Base-by-base conservation (phyloP, 1,139 yeast species). In the Casaregolazyma suthepensis region DNA sequence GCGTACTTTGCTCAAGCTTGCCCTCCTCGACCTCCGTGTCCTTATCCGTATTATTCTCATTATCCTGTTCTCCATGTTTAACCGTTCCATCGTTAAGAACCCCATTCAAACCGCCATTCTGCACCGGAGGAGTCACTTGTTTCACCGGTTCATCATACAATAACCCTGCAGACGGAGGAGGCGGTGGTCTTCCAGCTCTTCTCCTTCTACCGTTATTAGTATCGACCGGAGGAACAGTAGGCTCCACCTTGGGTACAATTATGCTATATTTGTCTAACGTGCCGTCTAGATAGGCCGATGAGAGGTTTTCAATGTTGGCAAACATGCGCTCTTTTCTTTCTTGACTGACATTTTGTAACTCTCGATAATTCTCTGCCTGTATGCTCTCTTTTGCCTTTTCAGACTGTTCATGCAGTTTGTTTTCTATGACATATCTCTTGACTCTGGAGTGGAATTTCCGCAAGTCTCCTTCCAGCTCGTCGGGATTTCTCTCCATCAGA, bases 401-500 rank as follows among this genome's bases (percentile, higher is more conserved):
- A 19, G 48, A 40, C 12, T 45, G 48, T 38, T 31, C 19, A 6
- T 37, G 20, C 7, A 64, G 48, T 42, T 56, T 54, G 43, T 60
- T 57, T 46, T 64, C 66, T 13, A 63, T 46, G 38, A 48, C 48
- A 45, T 55, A 61, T 31, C 67, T 58, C 46, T 51, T 54, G 51
- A 56, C 63, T 13, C 57, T 52, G 22, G 48, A 53, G 18, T 59
- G 57, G 38, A 61, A 56, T 37, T 51, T 45, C 10, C 51, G 52
- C 48, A 59, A 50, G 3, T 56, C 57, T 18, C 59, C 59, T 1
- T 59, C 44, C 22, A 63, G 52, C 35, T 48, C 38, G 1, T 54
- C 42, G 12, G 56, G 52, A 40, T 58, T 56, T 10, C 50, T 51
- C 13, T 45, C 53, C 26, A 57, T 45, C 20, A 59, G 51, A 10